phyloP scores from a whole-genome alignment of 306 rosid species.

The Lagenaria siceraria region DNA sequence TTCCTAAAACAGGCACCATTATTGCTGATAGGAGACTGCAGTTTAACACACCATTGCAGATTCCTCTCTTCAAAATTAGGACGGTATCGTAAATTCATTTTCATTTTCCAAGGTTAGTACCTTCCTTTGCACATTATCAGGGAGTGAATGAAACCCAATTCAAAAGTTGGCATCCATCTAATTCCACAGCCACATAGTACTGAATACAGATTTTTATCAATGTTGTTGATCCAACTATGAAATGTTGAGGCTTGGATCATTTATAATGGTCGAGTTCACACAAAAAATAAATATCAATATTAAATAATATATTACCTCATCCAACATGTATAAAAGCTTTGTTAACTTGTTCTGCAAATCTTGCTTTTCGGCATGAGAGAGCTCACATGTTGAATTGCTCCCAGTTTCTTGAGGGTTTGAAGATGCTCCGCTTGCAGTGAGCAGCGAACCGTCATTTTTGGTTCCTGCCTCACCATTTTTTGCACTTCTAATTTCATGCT shows the following conservation, averaged over 20 bases:
- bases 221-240: background rate
- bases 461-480: slow-evolving; percentile 34
- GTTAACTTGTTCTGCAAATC: slow-evolving; percentile 62
- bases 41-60: background rate
- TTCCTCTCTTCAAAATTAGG: background rate
- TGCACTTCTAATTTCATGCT: slow-evolving; percentile 16
- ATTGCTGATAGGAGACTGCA: background rate
- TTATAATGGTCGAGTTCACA: background rate
- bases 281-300: background rate
- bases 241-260: background rate
- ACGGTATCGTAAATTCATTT: background rate
- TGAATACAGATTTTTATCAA: background rate
- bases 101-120: background rate
- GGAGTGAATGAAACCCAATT: background rate
- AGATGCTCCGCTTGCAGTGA: slow-evolving; percentile 25
- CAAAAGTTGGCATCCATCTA: background rate
- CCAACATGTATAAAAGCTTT: slow-evolving; percentile 63
- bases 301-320: slow-evolving; percentile 38
- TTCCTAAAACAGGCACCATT: background rate
- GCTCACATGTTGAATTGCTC: slow-evolving; percentile 34
- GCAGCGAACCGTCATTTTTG: slow-evolving; percentile 26
- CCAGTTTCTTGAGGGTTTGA: slow-evolving; percentile 35
- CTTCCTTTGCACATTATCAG: background rate
- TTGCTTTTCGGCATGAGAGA: slow-evolving; percentile 64
- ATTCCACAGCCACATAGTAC: background rate